Conservation (phyloP, 1,139 yeast genomes). For the Geotrichum phurueaensis region DNA sequence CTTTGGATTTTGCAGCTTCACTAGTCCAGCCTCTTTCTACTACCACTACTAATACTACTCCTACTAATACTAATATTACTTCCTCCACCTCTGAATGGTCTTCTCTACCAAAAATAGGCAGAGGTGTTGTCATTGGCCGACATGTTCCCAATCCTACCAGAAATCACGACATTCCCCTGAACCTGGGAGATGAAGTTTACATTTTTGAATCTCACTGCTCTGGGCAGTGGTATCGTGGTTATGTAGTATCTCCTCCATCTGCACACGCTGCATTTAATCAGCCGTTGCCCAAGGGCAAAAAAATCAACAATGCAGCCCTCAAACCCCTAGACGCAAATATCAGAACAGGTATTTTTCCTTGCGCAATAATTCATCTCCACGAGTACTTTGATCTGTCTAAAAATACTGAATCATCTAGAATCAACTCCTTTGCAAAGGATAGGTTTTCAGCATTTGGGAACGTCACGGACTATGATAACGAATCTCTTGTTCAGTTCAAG, state of each 20-base stretch:
- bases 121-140: conserved; percentile 28
- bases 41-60: background rate
- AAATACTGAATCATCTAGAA: background rate
- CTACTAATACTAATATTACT: background rate
- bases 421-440: conserved; percentile 1
- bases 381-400: conserved; percentile 26
- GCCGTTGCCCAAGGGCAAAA: conserved; percentile 23
- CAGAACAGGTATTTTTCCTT: conserved; percentile 31
- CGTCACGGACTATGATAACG: conserved; percentile 1
- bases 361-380: conserved; percentile 25
- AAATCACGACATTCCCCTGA: conserved; percentile 34
- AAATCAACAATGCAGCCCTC: conserved; percentile 24
- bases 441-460: conserved; percentile 8
- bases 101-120: conserved; percentile 34
- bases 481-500: background rate
- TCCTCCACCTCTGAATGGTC: conserved; percentile 35
- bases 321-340: conserved; percentile 28
- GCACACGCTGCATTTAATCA: conserved; percentile 30
- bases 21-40: background rate
- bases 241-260: conserved; percentile 39
- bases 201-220: conserved; percentile 58
- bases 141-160: conserved; percentile 20
- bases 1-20: background rate
- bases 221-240: conserved; percentile 75
- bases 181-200: conserved; percentile 76